Conservation (phyloP, 1,284 basidiomycete genomes). For the Sutorius eximius region DNA sequence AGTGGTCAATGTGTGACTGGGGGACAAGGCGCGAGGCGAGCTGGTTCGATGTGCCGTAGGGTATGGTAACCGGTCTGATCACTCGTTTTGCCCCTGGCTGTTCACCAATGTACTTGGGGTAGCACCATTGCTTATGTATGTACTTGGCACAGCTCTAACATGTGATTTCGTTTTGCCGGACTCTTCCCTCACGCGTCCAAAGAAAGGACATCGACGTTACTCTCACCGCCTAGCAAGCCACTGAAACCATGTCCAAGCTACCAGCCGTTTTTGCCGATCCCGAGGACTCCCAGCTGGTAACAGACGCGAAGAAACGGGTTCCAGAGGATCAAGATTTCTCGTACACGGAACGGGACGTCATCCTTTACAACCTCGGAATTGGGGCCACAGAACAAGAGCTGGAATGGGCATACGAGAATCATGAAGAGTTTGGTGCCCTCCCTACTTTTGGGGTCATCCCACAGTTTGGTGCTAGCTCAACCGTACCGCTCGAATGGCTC, state of each 20-base stretch:
- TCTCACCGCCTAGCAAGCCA: neutral
- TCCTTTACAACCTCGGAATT: conserved; percentile 94
- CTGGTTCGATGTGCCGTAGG: no score
- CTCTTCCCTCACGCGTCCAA: neutral
- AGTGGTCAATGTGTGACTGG: no score
- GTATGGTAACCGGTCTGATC: no score
- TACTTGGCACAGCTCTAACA: neutral
- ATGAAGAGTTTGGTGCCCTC: conserved; percentile 83
- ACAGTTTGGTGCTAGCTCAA: conserved; percentile 75
- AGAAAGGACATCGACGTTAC: neutral
- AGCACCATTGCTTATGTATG: no score
- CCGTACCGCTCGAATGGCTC: conserved; percentile 77
- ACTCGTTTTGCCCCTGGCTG: no score
- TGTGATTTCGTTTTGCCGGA: neutral
- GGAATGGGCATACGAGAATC: conserved; percentile 88
- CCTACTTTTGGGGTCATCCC: conserved; percentile 97
- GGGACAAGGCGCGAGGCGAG: no score
- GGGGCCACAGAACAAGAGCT: conserved; percentile 95
- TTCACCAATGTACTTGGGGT: no score
- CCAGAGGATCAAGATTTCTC: conserved; percentile 60
- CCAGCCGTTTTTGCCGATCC: conserved; percentile 66
- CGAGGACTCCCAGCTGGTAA: conserved; percentile 85
- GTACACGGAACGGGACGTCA: conserved; percentile 89
- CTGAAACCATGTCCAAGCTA: conserved; percentile 31
- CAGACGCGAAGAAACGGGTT: conserved; percentile 73